These are phyloP conservation scores for Xylariaceae sp. DNA, from an alignment of 2,329 filamentous ascomycete genomes.

Conservation along the genomic window DNA sequence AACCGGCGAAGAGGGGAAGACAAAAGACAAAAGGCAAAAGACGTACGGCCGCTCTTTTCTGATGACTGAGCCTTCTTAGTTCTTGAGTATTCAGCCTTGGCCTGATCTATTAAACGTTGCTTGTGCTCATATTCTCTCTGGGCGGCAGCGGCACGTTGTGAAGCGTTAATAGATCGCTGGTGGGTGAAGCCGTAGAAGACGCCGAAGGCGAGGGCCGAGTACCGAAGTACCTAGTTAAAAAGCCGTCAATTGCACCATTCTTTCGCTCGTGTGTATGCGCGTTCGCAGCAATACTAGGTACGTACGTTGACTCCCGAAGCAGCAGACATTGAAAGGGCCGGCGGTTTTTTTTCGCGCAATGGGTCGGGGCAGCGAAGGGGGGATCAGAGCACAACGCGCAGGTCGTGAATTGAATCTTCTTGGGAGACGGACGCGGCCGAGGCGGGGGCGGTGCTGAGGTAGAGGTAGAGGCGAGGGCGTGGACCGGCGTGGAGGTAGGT, in stretches of 20 bases:
- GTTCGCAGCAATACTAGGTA: conserved; percentile 20
- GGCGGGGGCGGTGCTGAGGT: conserved; percentile 2
- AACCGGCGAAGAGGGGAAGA: conserved; percentile 10
- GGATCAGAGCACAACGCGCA: conserved; percentile 8
- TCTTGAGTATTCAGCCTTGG: conserved; percentile 85
- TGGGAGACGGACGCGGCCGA: conserved; percentile 14
- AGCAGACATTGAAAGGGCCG: conserved; percentile 47
- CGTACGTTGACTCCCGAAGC: conserved; percentile 64
- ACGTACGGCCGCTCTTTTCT: conserved; percentile 33
- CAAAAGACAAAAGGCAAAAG: conserved; percentile 12
- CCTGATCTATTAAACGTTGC: conserved; percentile 83
- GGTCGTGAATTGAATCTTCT: conserved; percentile 34
- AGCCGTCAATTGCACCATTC: conserved; percentile 2
- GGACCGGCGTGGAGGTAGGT: conserved; percentile 25
- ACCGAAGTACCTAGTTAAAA: conserved; percentile 79
- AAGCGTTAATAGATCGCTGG: conserved; percentile 71
- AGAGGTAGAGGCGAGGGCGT: conserved; percentile 31
- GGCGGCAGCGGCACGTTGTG: conserved; percentile 63
- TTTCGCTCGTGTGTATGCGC: not conserved
- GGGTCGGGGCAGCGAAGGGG: conserved; percentile 20
- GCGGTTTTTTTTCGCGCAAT: conserved; percentile 39
- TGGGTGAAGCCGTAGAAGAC: conserved; percentile 95
- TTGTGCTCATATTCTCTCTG: conserved; percentile 87
- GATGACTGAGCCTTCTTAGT: conserved; percentile 50
- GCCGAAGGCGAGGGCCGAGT: conserved; percentile 85